Evolutionary conservation across 2,329 filamentous ascomycete genomes (phyloP).

Genomic region (Phialemonium atrogriseum): DNA sequence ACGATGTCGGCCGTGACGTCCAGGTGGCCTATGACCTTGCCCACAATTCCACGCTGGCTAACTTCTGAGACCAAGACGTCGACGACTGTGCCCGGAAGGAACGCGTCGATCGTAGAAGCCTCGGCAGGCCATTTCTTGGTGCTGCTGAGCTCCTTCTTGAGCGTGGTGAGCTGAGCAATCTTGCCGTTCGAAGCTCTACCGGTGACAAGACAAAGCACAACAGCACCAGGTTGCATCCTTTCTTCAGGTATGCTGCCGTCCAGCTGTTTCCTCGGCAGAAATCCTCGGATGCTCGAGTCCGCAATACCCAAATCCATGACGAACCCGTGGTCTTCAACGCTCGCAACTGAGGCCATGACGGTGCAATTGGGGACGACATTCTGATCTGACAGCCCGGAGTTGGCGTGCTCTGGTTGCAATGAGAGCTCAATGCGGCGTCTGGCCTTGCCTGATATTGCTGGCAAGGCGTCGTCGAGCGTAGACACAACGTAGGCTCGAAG

Average conservation of each 20-base stretch:
- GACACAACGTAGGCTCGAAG: conserved; percentile 76
- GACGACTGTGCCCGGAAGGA: conserved; percentile 84
- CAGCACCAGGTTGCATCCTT: conserved; percentile 70
- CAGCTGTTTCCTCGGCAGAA: conserved; percentile 78
- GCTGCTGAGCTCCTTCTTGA: conserved; percentile 61
- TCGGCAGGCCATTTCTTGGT: conserved; percentile 57
- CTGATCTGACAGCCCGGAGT: conserved; percentile 62
- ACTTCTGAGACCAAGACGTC: conserved; percentile 77
- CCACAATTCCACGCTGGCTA: conserved; percentile 64
- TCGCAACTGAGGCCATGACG: conserved; percentile 79
- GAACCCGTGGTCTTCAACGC: conserved; percentile 91
- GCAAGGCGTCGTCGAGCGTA: conserved; percentile 56
- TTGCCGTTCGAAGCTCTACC: conserved; percentile 70
- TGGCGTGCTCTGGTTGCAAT: conserved; percentile 69
- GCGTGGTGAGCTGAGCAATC: conserved; percentile 76
- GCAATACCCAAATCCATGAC: conserved; percentile 85
- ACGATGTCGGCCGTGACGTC: conserved; percentile 86
- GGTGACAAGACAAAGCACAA: conserved; percentile 75
- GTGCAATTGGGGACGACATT: conserved; percentile 69
- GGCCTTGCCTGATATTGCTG: conserved; percentile 44
- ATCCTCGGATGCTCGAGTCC: conserved; percentile 62
- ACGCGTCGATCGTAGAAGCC: conserved; percentile 81
- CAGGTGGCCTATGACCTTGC: conserved; percentile 86
- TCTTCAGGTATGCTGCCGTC: conserved; percentile 56
- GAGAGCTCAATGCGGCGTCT: conserved; percentile 85